Evolutionary conservation across 306 rosid genomes (phyloP).

Genomic region (Cotoneaster glaucophyllus): DNA sequence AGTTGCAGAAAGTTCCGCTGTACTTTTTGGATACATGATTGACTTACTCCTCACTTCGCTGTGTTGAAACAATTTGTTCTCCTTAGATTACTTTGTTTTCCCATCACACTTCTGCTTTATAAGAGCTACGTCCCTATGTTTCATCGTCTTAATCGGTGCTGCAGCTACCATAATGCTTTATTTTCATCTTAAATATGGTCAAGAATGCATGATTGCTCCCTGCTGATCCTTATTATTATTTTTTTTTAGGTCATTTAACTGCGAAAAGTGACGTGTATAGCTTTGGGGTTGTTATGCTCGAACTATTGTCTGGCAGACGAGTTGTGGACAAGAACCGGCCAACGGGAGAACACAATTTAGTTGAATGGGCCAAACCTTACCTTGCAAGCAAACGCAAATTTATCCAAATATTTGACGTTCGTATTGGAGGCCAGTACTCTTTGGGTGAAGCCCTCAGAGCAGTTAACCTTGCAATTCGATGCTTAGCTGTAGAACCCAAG

Average conservation of each 20-base stretch:
- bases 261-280: constrained; percentile 87
- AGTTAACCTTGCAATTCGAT: constrained; percentile 57
- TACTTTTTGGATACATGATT: neutral
- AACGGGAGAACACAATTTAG: constrained; percentile 60
- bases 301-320: constrained; percentile 73
- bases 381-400: constrained; percentile 70
- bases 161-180: neutral
- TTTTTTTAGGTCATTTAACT: constrained; percentile 71
- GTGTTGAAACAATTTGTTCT: neutral
- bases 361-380: constrained; percentile 92
- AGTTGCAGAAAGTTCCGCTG: neutral
- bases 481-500: constrained; percentile 65
- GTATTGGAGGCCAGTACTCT: constrained; percentile 72
- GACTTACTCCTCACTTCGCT: neutral
- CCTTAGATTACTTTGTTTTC: neutral
- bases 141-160: neutral
- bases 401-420: constrained; percentile 68
- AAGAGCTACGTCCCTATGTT: neutral
- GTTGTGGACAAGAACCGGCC: constrained; percentile 86
- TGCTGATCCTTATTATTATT: constrained; percentile 22
- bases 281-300: constrained; percentile 90
- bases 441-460: constrained; percentile 52
- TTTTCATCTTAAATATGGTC: constrained; percentile 4
- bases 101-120: neutral
- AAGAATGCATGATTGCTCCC: neutral